Evolutionary conservation across 1,139 yeast species (phyloP), one percentile per base, ranked within the genome.

Genomic region (Blastobotrys proliferans): DNA sequence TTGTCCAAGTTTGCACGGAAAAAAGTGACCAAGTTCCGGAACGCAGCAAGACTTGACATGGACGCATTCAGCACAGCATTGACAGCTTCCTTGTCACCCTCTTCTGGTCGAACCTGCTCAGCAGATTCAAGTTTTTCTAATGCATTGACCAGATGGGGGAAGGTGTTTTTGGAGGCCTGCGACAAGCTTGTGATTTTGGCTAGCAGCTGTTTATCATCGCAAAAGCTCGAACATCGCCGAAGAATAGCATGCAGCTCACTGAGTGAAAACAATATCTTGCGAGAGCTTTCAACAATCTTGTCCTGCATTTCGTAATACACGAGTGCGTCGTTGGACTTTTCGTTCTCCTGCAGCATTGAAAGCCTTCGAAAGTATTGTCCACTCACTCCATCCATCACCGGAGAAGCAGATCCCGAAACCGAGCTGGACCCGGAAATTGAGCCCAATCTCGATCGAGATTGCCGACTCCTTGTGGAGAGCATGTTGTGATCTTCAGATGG

Each of bases 171-270:
- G 1, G 83, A 77, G 10, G 76, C 66, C 53, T 76, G 76, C 36
- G 81, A 62, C 13, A 70, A 66, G 0, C 80, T 69, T 0, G 77
- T 78, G 66, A 82, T 73, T 48, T 76, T 79, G 31, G 77, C 73
- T 1, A 81, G 72, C 2, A 81, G 68, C 31, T 76, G 72, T 50
- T 80, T 79, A 51, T 82, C 90, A 14, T 73, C 66, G 55, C 88
- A 82, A 51, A 83, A 79, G 1, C 82, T 77, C 11, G 83, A 73
- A 49, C 83, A 77, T 45, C 85, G 72, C 48, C 85, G 68, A 6
- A 85, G 71, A 2, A 83, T 79, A 27, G 81, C 76, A 52, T 82
- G 88, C 40, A 84, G 70, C 55, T 84, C 94, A 38, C 84, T 79
- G 44, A 83, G 74, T 4, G 64, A 50, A 50, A 63, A 67, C 16